phyloP scores from a whole-genome alignment of 352 stramenopile species.

The Phytophthora capsici region DNA sequence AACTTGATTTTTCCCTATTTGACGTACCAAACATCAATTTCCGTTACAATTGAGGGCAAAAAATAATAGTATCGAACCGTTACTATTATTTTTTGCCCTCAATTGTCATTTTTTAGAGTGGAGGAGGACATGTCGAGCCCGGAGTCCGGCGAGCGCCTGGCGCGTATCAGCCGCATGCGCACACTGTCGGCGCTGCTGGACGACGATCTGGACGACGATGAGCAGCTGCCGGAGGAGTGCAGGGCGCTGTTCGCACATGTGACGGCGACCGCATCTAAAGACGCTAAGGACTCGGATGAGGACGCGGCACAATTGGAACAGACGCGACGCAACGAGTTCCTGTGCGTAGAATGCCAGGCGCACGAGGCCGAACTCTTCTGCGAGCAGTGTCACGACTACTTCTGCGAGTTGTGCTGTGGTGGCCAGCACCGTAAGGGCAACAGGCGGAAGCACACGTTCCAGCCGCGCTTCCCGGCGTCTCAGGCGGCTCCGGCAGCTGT shows the following conservation, averaged over 20 bases:
- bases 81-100: conserved; percentile 24
- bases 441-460: conserved; percentile 75
- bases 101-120: conserved; percentile 15
- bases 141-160: conserved; percentile 40
- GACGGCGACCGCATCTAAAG: conserved; percentile 26
- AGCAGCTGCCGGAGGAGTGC: conserved; percentile 55
- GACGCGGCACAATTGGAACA: conserved; percentile 40
- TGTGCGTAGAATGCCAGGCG: conserved; percentile 75
- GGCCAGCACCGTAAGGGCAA: conserved; percentile 89
- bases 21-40: conserved; percentile 19
- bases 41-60: conserved; percentile 28
- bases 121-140: conserved; percentile 19
- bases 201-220: conserved; percentile 63
- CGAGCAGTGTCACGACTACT: conserved; percentile 91
- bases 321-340: conserved; percentile 46
- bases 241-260: conserved; percentile 55
- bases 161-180: conserved; percentile 73
- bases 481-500: conserved; percentile 15
- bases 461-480: conserved; percentile 54
- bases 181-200: conserved; percentile 85
- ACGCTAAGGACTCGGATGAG: conserved; percentile 25
- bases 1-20: conserved; percentile 6
- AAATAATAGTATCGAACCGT: too few species aligned
- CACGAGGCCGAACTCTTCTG: conserved; percentile 82
- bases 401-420: conserved; percentile 84